phyloP scores from a whole-genome alignment of 2,329 filamentous ascomycete species.

The Colletotrichum musae region DNA sequence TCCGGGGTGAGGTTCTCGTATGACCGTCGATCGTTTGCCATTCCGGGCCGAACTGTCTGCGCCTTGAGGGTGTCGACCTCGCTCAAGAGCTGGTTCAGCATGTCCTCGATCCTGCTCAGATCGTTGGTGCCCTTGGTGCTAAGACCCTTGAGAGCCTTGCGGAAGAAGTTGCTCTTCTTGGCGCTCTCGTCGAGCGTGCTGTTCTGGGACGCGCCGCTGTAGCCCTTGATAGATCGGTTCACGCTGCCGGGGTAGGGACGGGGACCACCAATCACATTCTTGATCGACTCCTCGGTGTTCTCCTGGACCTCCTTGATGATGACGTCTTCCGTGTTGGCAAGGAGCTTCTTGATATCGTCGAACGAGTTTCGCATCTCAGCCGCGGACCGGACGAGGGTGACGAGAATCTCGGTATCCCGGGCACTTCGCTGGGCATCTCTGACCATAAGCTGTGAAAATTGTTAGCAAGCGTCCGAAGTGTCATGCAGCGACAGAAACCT shows the following conservation, averaged over 20 bases:
- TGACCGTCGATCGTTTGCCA: slow-evolving; percentile 70
- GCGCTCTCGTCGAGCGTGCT: slow-evolving; percentile 71
- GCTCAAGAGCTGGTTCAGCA: slow-evolving; percentile 91
- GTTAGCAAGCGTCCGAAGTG: slow-evolving; percentile 45
- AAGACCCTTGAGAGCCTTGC: slow-evolving; percentile 90
- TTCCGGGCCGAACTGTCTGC: slow-evolving; percentile 61
- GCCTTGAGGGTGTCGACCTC: slow-evolving; percentile 90
- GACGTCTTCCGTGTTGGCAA: slow-evolving; percentile 90
- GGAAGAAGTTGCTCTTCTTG: slow-evolving; percentile 96
- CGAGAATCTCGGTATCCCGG: slow-evolving; percentile 94
- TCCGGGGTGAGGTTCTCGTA: slow-evolving; percentile 77
- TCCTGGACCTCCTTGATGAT: slow-evolving; percentile 90
- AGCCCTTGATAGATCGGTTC: slow-evolving; percentile 70
- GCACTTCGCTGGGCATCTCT: slow-evolving; percentile 97
- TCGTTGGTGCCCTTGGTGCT: slow-evolving; percentile 91
- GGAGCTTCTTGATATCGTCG: slow-evolving; percentile 93
- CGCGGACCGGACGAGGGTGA: slow-evolving; percentile 92
- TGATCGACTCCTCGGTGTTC: slow-evolving; percentile 87
- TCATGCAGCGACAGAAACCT: slow-evolving; percentile 54
- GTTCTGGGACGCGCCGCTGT: slow-evolving; percentile 63
- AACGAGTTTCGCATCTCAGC: slow-evolving; percentile 98
- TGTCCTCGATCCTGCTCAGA: slow-evolving; percentile 88
- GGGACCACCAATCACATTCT: slow-evolving; percentile 87
- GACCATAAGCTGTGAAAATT: slow-evolving; percentile 79
- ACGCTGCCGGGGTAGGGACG: slow-evolving; percentile 82